These are phyloP conservation scores for Mycena vitilis DNA, from an alignment of 768 basidiomycete genomes.

Conservation along the genomic window DNA sequence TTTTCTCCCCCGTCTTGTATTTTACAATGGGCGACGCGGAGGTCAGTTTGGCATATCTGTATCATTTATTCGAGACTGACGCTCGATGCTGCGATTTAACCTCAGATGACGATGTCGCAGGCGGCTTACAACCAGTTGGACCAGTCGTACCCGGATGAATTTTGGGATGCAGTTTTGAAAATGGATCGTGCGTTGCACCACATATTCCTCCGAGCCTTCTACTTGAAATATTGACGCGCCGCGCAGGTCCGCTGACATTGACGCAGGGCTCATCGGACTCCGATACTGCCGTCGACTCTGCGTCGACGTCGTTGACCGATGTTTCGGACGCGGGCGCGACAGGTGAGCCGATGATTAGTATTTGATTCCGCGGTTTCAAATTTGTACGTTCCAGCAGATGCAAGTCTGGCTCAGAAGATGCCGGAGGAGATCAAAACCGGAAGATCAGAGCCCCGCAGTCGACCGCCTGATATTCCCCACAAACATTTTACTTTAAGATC, in stretches of 20 bases:
- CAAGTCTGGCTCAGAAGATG: background rate
- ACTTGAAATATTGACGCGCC: conserved; percentile 18
- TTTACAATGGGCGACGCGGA: conserved; percentile 14
- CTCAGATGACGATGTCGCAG: conserved; percentile 17
- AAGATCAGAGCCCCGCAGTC: background rate
- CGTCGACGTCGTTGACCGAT: background rate
- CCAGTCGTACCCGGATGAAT: background rate
- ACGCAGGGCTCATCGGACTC: conserved; percentile 16
- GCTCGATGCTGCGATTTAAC: background rate
- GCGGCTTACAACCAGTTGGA: conserved; percentile 7
- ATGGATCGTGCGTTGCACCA: conserved; percentile 2
- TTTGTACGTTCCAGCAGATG: background rate
- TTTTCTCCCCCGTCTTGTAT: background rate
- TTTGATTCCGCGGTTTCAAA: conserved; percentile 8
- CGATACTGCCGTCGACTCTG: conserved; percentile 1
- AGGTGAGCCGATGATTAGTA: background rate
- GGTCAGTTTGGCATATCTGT: conserved; percentile 9
- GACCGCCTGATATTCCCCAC: background rate
- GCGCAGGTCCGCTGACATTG: background rate
- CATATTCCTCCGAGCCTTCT: background rate
- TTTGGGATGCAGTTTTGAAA: conserved; percentile 12
- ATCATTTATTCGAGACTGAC: background rate
- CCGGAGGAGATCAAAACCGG: background rate
- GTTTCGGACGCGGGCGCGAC: background rate
- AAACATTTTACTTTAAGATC: conserved; percentile 7